phyloP scores from a whole-genome alignment of 768 basidiomycete species.

The Auricularia cornea region DNA sequence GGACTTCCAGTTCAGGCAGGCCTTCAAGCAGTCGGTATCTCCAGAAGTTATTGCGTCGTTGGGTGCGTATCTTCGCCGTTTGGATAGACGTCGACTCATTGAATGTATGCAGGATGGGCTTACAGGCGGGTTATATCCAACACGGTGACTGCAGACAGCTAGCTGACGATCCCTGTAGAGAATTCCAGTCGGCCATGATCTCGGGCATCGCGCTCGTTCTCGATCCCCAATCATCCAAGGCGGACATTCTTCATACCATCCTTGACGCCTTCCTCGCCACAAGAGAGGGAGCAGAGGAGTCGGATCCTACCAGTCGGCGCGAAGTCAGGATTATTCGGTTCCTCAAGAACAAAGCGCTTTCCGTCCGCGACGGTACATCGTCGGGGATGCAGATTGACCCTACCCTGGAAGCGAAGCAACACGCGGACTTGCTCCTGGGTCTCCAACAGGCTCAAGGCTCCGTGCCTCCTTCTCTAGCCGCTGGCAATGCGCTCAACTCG shows the following conservation, averaged over 20 bases:
- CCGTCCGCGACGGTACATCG: slow-evolving; percentile 37
- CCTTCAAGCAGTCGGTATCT: slow-evolving; percentile 52
- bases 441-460: slow-evolving; percentile 4
- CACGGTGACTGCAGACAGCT: not conserved
- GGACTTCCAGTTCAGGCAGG: slow-evolving; percentile 72
- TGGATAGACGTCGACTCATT: not conserved
- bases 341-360: slow-evolving; percentile 50
- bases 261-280: slow-evolving; percentile 71
- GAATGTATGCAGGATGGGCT: not conserved
- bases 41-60: slow-evolving; percentile 61
- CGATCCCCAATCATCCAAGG: slow-evolving; percentile 63
- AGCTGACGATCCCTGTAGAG: slow-evolving; percentile 60
- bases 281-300: slow-evolving; percentile 46
- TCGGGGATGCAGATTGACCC: slow-evolving; percentile 4
- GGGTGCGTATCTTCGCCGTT: slow-evolving; percentile 23
- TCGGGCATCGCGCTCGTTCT: slow-evolving; percentile 79
- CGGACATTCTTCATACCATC: slow-evolving; percentile 66
- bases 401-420: slow-evolving; percentile 5
- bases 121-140: not conserved
- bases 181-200: slow-evolving; percentile 86
- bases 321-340: slow-evolving; percentile 84
- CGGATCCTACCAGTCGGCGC: slow-evolving; percentile 72
- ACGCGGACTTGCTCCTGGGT: slow-evolving; percentile 4
- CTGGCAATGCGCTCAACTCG: slow-evolving; percentile 18
- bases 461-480: slow-evolving; percentile 1